Evolutionary conservation across 2,329 filamentous ascomycete genomes (phyloP).

Genomic region (Lizonia empirigonia): DNA sequence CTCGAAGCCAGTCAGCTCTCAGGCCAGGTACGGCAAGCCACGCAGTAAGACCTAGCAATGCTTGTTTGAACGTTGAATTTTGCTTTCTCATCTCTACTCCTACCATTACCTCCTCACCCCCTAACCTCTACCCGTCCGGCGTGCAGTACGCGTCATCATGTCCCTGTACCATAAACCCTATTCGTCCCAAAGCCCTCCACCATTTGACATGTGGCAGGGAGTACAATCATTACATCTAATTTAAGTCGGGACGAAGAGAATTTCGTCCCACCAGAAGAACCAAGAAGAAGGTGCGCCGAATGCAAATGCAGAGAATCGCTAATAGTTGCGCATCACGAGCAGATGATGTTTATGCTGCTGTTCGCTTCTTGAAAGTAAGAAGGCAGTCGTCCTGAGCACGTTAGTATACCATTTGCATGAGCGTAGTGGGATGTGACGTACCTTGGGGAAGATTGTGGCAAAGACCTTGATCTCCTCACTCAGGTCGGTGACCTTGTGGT

Average conservation of each 20-base stretch:
- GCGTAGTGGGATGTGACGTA: conserved; percentile 57
- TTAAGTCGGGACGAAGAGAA: conserved; percentile 19
- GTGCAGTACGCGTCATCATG: conserved; percentile 15
- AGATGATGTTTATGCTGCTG: conserved; percentile 26
- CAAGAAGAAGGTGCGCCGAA: conserved; percentile 23
- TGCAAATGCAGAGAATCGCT: conserved; percentile 36
- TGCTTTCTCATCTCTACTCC: conserved; percentile 7
- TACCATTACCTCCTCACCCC: conserved; percentile 15
- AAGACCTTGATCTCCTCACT: conserved; percentile 98
- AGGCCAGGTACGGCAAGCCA: not conserved
- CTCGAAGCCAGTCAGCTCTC: not conserved
- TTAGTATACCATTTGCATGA: conserved; percentile 25
- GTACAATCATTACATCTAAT: conserved; percentile 40
- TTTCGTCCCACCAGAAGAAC: conserved; percentile 24
- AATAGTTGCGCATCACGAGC: conserved; percentile 28
- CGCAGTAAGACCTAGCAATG: not conserved
- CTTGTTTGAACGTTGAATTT: conserved; percentile 16
- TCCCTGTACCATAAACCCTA: conserved; percentile 11
- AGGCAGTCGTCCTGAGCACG: conserved; percentile 75
- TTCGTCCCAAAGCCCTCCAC: conserved; percentile 23
- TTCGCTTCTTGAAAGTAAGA: conserved; percentile 66
- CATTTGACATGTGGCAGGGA: conserved; percentile 20
- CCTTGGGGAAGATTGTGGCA: conserved; percentile 96
- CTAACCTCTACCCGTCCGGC: conserved; percentile 18
- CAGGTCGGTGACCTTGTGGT: conserved; percentile 78